These are phyloP conservation scores for Orbilia ellipsospora DNA, from an alignment of 2,329 filamentous ascomycete species.

Conservation along the genomic window DNA sequence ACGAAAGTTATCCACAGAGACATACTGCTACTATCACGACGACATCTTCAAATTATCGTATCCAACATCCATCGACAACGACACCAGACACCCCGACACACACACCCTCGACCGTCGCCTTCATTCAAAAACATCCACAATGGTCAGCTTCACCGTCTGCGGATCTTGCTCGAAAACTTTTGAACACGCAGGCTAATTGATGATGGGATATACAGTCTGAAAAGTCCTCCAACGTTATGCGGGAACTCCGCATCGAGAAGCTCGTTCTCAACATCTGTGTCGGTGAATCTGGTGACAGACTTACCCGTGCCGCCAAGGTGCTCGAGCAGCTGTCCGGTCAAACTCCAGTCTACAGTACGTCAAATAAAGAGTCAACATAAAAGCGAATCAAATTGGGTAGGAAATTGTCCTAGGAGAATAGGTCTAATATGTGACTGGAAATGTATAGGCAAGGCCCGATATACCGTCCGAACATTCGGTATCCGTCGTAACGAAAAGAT, in stretches of 20 bases:
- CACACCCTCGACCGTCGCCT: constrained; percentile 1
- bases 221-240: constrained; percentile 86
- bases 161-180: neutral
- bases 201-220: constrained; percentile 35
- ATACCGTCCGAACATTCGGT: constrained; percentile 99
- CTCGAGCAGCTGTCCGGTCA: constrained; percentile 99
- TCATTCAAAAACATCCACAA: constrained; percentile 47
- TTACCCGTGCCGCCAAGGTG: constrained; percentile 99
- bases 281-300: constrained; percentile 99
- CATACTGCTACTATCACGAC: constrained; percentile 36
- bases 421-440: constrained; percentile 5
- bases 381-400: neutral
- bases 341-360: constrained; percentile 98
- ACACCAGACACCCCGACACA: constrained; percentile 24
- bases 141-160: constrained; percentile 40
- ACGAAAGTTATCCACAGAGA: constrained; percentile 44
- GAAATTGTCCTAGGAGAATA: neutral
- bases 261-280: constrained; percentile 99
- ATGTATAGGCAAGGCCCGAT: constrained; percentile 80
- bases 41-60: constrained; percentile 25
- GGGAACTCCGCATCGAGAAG: constrained; percentile 95
- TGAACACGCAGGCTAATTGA: constrained; percentile 36
- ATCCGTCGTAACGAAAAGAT: constrained; percentile 99
- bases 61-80: constrained; percentile 15
- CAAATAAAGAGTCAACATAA: constrained; percentile 30